phyloP scores from a whole-genome alignment of 2,329 filamentous ascomycete genomes.

The Hymenoscyphus linearis region DNA sequence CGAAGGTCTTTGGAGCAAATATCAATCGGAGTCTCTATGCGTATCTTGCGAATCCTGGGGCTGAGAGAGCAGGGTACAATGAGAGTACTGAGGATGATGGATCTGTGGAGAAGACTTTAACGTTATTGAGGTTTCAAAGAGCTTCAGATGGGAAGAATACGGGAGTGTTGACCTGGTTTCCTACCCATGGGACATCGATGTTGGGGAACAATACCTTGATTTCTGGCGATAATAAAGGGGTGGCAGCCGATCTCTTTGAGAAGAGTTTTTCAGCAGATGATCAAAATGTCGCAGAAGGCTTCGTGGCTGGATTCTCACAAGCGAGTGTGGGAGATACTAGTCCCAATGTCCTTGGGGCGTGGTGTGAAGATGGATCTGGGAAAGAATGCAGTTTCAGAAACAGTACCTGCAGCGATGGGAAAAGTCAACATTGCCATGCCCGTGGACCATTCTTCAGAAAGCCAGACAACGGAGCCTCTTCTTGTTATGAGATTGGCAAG shows the following conservation, averaged over 20 bases:
- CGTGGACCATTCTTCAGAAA: constrained; percentile 64
- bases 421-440: constrained; percentile 65
- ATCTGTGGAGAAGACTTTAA: constrained; percentile 69
- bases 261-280: constrained; percentile 51
- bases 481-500: constrained; percentile 69
- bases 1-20: constrained; percentile 68
- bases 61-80: constrained; percentile 67
- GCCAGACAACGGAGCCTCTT: constrained; percentile 66
- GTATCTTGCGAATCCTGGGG: constrained; percentile 77
- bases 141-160: constrained; percentile 70
- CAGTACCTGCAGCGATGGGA: constrained; percentile 73
- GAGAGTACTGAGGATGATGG: constrained; percentile 46
- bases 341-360: constrained; percentile 82
- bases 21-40: constrained; percentile 86
- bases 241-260: constrained; percentile 82
- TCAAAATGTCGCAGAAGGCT: constrained; percentile 54
- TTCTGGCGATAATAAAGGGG: constrained; percentile 94
- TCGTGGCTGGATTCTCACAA: constrained; percentile 90
- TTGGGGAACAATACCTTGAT: constrained; percentile 87
- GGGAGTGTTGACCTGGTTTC: constrained; percentile 84
- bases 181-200: constrained; percentile 87
- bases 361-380: constrained; percentile 79
- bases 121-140: constrained; percentile 71
- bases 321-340: constrained; percentile 87
- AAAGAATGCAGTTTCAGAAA: constrained; percentile 69